Conservation (phyloP, 495 filamentous ascomycete genomes). For the Eremomyces bilateralis region DNA sequence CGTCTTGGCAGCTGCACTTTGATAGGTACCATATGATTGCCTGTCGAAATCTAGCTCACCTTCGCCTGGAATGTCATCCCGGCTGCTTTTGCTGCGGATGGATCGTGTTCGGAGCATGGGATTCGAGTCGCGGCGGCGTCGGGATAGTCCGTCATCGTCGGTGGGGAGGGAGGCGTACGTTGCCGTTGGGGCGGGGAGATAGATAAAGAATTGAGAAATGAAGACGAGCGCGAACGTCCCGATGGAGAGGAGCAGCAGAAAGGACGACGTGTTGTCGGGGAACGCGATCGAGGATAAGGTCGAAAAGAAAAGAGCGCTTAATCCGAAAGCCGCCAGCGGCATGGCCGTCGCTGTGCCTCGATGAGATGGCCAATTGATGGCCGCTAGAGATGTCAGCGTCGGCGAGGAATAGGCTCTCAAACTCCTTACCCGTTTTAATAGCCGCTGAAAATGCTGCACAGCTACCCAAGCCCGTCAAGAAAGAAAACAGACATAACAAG, state of each 20-base stretch:
- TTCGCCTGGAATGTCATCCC: background rate
- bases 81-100: constrained; percentile 18
- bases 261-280: constrained; percentile 59
- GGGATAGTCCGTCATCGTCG: constrained; percentile 14
- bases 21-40: background rate
- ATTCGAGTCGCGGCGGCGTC: constrained; percentile 28
- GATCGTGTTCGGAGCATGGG: constrained; percentile 41
- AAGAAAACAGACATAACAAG: constrained; percentile 59
- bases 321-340: constrained; percentile 74
- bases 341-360: constrained; percentile 88
- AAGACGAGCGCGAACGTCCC: constrained; percentile 63
- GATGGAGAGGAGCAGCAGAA: constrained; percentile 56
- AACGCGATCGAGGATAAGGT: constrained; percentile 54
- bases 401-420: background rate
- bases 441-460: constrained; percentile 70
- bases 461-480: constrained; percentile 67
- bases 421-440: constrained; percentile 39
- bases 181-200: constrained; percentile 32
- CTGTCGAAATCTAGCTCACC: background rate
- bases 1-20: too few relatives aligned
- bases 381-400: constrained; percentile 26
- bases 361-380: constrained; percentile 79
- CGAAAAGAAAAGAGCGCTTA: constrained; percentile 94
- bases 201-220: constrained; percentile 58
- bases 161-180: constrained; percentile 44